Evolutionary conservation across 257 asterid species (phyloP), one percentile per base, ranked within the genome.

Genomic region (Echites panduratus): DNA sequence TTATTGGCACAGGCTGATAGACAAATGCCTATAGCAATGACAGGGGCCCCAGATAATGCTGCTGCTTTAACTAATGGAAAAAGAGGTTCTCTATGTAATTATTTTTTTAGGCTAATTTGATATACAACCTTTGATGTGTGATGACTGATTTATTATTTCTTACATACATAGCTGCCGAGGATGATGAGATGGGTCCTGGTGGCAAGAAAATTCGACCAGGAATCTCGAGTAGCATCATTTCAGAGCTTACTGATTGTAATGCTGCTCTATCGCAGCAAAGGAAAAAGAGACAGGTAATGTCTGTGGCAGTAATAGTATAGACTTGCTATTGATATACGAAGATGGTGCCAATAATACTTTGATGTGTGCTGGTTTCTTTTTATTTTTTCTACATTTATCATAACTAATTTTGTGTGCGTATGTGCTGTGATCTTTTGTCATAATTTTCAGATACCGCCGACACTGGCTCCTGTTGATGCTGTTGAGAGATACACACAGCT

Each of bases 401-500:
- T 56, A 12, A 71, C 59, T 61, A 62, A 67, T 49, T 76, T 57
- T 32, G 8, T 66, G 29, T 35, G 24, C 32, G 40, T 63, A 9
- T 50, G 8, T 41, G 32, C 9, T 50, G 3, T 32, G 62, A 1
- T 64, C 44, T 35, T 70, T 47, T 13, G 3, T 38, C 45, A 26
- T 26, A 19, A n/a, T 32, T 72, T 68, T 45, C 79, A 95, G 97
- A 77, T 84, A 73, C 88, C 99, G 35, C 50, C 94, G 68, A 86
- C 95, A n/a, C 72, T 95, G 86, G 96, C 98, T 73, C 76, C 96
- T 61, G 43, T 87, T 66, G 97, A 87, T 56, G 90, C 87, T 58
- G 78, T 95, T 82, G 98, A 89, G 84, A 87, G 95, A 80, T 95
- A 87, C 79, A 92, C 93, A 66, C 98, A 95, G 74, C 92, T 92